Percentiles rank a stretch among this genome's conserved stretches.
Conservation (phyloP, 23 red algal genomes). For the Gracilariopsis chorda region DNA sequence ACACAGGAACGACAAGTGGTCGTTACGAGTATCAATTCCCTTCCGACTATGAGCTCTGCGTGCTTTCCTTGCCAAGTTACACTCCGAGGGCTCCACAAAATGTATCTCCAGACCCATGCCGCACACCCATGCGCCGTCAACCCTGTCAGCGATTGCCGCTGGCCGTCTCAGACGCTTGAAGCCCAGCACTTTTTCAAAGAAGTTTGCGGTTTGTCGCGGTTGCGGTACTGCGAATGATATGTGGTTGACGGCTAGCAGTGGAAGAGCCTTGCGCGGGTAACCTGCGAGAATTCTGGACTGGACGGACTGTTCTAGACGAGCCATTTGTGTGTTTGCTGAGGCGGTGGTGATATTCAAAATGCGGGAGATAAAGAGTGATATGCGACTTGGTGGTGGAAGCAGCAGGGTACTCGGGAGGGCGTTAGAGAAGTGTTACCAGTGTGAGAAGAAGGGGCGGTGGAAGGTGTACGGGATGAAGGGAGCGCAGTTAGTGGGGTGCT, state of each 20-base stretch:
- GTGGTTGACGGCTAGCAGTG: constrained; percentile 19
- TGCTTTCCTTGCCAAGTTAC: neutral
- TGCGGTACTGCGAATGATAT: constrained; percentile 45
- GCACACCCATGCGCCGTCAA: constrained; percentile 49
- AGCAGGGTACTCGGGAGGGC: too few species aligned
- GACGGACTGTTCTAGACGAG: neutral
- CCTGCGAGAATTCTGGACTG: neutral
- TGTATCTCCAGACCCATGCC: constrained; percentile 52
- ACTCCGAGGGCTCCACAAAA: neutral
- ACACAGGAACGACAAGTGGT: constrained; percentile 55
- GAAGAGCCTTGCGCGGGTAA: neutral
- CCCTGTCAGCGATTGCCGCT: neutral
- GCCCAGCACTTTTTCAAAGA: constrained; percentile 37
- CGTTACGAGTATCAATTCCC: neutral
- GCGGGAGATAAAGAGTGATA: too few species aligned
- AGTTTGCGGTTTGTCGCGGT: neutral
- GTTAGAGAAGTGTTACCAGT: too few species aligned
- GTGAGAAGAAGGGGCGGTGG: too few species aligned
- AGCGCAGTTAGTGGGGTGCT: too few species aligned
- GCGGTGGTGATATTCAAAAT: too few species aligned
- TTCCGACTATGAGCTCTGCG: neutral
- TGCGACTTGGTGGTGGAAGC: too few species aligned
- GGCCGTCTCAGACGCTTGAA: constrained; percentile 25
- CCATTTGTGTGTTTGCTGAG: too few species aligned
- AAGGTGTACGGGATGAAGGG: too few species aligned